These are phyloP conservation scores for Fonsecaea erecta DNA, from an alignment of 2,329 filamentous ascomycete genomes.

Conservation along the genomic window DNA sequence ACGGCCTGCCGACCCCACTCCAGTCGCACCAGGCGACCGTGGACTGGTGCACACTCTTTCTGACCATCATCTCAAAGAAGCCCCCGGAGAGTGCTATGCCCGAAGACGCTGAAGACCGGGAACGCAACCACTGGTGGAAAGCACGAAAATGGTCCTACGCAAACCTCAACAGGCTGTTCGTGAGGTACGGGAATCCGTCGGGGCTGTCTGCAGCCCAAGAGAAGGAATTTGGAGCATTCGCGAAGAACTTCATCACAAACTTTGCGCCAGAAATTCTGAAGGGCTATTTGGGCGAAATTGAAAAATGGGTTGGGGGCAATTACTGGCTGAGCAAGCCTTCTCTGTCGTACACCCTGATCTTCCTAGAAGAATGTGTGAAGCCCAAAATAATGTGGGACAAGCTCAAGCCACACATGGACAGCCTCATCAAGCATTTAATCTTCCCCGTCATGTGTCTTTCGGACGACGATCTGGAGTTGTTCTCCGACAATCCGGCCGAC, in stretches of 20 bases:
- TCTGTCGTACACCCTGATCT: conserved; percentile 89
- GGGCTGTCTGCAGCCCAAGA: conserved; percentile 74
- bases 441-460: conserved; percentile 94
- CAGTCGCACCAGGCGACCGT: conserved; percentile 83
- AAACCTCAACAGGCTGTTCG: conserved; percentile 93
- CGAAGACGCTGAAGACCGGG: conserved; percentile 81
- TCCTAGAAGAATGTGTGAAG: conserved; percentile 95
- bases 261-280: conserved; percentile 97
- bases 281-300: conserved; percentile 90
- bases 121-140: conserved; percentile 99
- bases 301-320: conserved; percentile 95
- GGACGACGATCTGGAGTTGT: conserved; percentile 89
- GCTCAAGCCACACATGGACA: conserved; percentile 90
- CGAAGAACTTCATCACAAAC: conserved; percentile 86
- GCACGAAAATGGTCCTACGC: conserved; percentile 99
- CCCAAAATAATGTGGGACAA: conserved; percentile 97
- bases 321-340: conserved; percentile 94
- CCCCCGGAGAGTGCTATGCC: conserved; percentile 78
- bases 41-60: conserved; percentile 94
- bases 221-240: conserved; percentile 78
- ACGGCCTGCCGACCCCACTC: conserved; percentile 80
- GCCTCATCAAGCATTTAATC: conserved; percentile 89
- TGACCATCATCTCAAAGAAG: conserved; percentile 84
- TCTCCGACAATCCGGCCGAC: conserved; percentile 91
- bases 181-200: conserved; percentile 87